Conservation (phyloP, 768 basidiomycete genomes). For the Lanmaoa rubissima region DNA sequence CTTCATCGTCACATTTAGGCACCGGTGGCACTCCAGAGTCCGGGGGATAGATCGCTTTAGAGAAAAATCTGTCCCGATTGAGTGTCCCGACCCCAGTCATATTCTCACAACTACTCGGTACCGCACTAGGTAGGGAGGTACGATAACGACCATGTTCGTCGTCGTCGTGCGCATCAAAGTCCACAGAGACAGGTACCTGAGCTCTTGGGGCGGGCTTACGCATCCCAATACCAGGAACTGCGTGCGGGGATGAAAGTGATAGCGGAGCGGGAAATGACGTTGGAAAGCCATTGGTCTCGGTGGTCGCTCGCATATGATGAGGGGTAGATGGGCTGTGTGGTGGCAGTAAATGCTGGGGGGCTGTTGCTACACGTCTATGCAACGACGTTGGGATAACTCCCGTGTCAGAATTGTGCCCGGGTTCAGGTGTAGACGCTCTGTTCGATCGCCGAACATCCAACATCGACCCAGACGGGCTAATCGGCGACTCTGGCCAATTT, state of each 20-base stretch:
- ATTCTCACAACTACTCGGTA: slow-evolving; percentile 51
- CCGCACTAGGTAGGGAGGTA: slow-evolving; percentile 50
- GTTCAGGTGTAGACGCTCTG: slow-evolving; percentile 33
- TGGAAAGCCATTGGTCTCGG: slow-evolving; percentile 30
- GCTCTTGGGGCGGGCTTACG: slow-evolving; percentile 65
- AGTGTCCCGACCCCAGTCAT: slow-evolving; percentile 65
- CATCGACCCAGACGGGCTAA: slow-evolving; percentile 36
- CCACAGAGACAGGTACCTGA: slow-evolving; percentile 59
- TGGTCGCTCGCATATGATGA: slow-evolving; percentile 36
- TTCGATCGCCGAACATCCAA: slow-evolving; percentile 37
- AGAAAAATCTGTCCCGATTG: slow-evolving; percentile 25
- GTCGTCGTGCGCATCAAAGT: slow-evolving; percentile 37
- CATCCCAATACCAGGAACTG: slow-evolving; percentile 38
- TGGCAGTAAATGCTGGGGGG: slow-evolving; percentile 27
- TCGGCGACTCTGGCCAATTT: slow-evolving; percentile 34
- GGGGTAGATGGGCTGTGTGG: slow-evolving; percentile 14
- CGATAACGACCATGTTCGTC: slow-evolving; percentile 37
- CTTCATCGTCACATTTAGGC: slow-evolving; percentile 18
- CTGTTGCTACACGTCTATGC: slow-evolving; percentile 32
- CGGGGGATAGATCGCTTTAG: slow-evolving; percentile 17
- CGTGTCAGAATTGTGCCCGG: slow-evolving; percentile 21
- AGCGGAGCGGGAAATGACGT: slow-evolving; percentile 16
- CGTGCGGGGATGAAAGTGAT: slow-evolving; percentile 22
- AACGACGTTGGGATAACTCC: slow-evolving; percentile 27
- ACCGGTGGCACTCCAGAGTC: slow-evolving; percentile 10